These are phyloP conservation scores for Begonia masoniana DNA, from an alignment of 306 rosid species.

Conservation along the genomic window DNA sequence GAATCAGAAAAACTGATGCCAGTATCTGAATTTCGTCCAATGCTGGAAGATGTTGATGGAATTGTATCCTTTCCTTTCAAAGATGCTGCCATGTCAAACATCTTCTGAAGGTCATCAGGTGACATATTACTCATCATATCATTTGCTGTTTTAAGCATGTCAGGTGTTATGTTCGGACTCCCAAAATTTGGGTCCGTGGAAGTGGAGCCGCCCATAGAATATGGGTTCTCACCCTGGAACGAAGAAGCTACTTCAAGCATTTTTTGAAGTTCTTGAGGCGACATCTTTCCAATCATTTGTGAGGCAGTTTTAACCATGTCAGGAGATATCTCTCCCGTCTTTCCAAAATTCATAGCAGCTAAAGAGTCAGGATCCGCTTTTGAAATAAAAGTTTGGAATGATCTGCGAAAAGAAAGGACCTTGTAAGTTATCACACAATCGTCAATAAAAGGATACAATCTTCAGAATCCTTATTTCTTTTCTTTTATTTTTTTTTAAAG, in stretches of 20 bases:
- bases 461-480: background rate
- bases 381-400: slow-evolving; percentile 73
- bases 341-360: slow-evolving; percentile 55
- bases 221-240: slow-evolving; percentile 40
- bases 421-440: background rate
- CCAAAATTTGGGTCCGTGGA: slow-evolving; percentile 20
- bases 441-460: background rate
- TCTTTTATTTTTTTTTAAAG: background rate
- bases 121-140: slow-evolving; percentile 76
- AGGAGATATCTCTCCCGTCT: slow-evolving; percentile 47
- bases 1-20: slow-evolving; percentile 18
- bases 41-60: slow-evolving; percentile 21
- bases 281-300: slow-evolving; percentile 69
- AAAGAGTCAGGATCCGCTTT: slow-evolving; percentile 56
- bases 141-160: slow-evolving; percentile 74
- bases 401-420: slow-evolving; percentile 20
- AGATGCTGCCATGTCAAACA: slow-evolving; percentile 76
- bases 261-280: slow-evolving; percentile 71
- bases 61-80: slow-evolving; percentile 41
- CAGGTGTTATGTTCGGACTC: slow-evolving; percentile 54
- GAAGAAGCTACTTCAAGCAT: slow-evolving; percentile 81
- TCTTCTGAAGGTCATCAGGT: slow-evolving; percentile 70
- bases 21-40: slow-evolving; percentile 18
- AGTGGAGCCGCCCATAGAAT: slow-evolving; percentile 24
- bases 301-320: slow-evolving; percentile 79